Percentiles rank a stretch among this genome's conserved stretches.
These are phyloP conservation scores for Diaporthe sp. DNA, from an alignment of 2,329 filamentous ascomycete species.

Conservation along the genomic window DNA sequence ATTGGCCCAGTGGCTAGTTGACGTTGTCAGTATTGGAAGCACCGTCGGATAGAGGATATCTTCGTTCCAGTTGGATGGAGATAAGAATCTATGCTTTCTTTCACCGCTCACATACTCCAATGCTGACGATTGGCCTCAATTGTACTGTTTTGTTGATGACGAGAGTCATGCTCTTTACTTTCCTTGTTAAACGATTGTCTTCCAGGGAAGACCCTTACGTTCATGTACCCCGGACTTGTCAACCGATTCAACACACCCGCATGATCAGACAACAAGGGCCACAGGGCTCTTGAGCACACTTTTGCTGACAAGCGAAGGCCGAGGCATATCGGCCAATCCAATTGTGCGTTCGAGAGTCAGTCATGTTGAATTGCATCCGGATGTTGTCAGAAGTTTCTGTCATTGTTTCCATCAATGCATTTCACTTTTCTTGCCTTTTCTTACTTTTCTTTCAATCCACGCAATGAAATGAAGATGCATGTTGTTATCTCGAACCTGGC, in stretches of 20 bases:
- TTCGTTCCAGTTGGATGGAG: neutral
- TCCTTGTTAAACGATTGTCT: neutral
- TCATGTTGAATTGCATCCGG: neutral
- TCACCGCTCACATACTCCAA: neutral
- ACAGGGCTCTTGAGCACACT: neutral
- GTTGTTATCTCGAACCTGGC: neutral
- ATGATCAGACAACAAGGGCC: neutral
- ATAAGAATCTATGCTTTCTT: neutral
- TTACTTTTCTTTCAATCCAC: neutral
- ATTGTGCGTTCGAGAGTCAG: constrained; percentile 7
- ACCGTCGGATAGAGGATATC: neutral
- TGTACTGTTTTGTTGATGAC: neutral
- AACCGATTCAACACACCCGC: no score
- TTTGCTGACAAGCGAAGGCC: neutral
- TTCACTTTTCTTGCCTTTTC: neutral
- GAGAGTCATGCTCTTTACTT: neutral
- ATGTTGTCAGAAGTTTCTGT: neutral
- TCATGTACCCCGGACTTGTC: neutral
- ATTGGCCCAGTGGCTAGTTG: neutral
- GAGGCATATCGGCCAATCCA: neutral
- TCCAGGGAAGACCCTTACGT: neutral
- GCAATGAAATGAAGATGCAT: neutral
- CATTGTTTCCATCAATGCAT: neutral
- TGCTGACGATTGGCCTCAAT: neutral
- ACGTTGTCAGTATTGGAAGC: neutral